Evolutionary conservation across 805 yeast species (phyloP).

Genomic region (Scheffersomyces coipomensis): DNA sequence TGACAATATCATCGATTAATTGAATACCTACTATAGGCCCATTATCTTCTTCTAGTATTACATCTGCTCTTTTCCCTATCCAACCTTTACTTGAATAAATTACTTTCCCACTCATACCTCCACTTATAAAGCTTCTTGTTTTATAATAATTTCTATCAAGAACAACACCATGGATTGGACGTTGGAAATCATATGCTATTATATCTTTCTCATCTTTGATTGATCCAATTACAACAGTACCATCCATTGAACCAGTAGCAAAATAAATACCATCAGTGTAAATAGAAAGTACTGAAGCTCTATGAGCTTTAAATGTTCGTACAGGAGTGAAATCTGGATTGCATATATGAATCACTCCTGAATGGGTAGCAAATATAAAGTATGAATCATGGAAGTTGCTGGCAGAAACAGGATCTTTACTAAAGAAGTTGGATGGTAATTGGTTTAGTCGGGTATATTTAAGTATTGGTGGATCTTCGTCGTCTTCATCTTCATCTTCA

Average conservation of each 20-base stretch:
- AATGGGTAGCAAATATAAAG: constrained; percentile 84
- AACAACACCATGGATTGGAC: constrained; percentile 88
- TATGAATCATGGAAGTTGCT: constrained; percentile 58
- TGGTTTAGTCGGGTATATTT: constrained; percentile 70
- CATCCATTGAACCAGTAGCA: constrained; percentile 92
- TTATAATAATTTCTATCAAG: constrained; percentile 66
- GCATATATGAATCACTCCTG: constrained; percentile 75
- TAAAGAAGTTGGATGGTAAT: constrained; percentile 70
- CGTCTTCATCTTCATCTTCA: constrained; percentile 11
- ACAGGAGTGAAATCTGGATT: constrained; percentile 57
- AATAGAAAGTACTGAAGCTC: constrained; percentile 76
- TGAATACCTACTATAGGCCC: constrained; percentile 74
- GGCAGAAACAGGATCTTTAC: constrained; percentile 75
- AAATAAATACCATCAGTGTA: constrained; percentile 71
- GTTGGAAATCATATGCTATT: constrained; percentile 73
- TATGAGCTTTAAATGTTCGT: constrained; percentile 78
- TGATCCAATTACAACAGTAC: constrained; percentile 82
- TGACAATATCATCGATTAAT: constrained; percentile 59
- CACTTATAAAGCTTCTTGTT: constrained; percentile 70
- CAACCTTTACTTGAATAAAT: constrained; percentile 75
- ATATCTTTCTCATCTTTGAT: constrained; percentile 60
- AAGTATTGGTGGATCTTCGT: constrained; percentile 63
- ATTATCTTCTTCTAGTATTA: constrained; percentile 53
- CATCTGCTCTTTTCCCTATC: constrained; percentile 81
- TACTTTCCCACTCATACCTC: constrained; percentile 88